Conservation (phyloP, 2,329 filamentous ascomycete genomes). For the Alternaria metachromatica region DNA sequence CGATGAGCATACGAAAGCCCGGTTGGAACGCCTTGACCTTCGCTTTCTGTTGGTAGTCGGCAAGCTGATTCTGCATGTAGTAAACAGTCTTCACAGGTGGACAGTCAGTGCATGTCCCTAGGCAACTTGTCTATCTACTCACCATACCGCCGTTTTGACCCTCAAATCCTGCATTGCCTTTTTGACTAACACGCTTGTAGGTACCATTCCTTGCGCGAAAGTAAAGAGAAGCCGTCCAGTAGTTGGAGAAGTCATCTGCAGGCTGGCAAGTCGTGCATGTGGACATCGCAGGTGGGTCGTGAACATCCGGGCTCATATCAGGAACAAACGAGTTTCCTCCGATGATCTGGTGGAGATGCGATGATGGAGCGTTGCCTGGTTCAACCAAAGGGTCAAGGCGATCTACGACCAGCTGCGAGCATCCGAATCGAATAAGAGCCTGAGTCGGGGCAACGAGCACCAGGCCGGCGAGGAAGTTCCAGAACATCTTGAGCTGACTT, state of each 20-base stretch:
- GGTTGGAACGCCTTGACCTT: slow-evolving; percentile 54
- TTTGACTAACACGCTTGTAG: slow-evolving; percentile 34
- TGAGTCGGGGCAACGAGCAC: slow-evolving; percentile 25
- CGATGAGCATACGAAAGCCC: slow-evolving; percentile 42
- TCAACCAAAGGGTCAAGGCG: slow-evolving; percentile 37
- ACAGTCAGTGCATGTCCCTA: not conserved
- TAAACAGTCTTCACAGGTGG: slow-evolving; percentile 22
- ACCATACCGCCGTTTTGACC: slow-evolving; percentile 31
- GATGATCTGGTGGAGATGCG: slow-evolving; percentile 38
- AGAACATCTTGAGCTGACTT: slow-evolving; percentile 18
- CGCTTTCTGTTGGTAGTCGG: slow-evolving; percentile 31
- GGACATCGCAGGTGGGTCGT: slow-evolving; percentile 28
- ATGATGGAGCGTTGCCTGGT: slow-evolving; percentile 26
- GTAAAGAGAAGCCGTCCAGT: slow-evolving; percentile 37
- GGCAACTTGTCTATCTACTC: not conserved
- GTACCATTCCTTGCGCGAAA: slow-evolving; percentile 35
- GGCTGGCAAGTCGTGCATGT: slow-evolving; percentile 37
- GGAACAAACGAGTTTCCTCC: slow-evolving; percentile 35
- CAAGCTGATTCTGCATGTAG: slow-evolving; percentile 38
- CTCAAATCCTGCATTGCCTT: slow-evolving; percentile 36
- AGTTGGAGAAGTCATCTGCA: slow-evolving; percentile 26
- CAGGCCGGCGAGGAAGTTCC: slow-evolving; percentile 16
- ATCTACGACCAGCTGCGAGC: slow-evolving; percentile 36
- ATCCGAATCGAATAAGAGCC: slow-evolving; percentile 36
- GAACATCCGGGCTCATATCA: slow-evolving; percentile 28